Evolutionary conservation across 805 yeast species (phyloP).

Genomic region (Candida multigemmis): DNA sequence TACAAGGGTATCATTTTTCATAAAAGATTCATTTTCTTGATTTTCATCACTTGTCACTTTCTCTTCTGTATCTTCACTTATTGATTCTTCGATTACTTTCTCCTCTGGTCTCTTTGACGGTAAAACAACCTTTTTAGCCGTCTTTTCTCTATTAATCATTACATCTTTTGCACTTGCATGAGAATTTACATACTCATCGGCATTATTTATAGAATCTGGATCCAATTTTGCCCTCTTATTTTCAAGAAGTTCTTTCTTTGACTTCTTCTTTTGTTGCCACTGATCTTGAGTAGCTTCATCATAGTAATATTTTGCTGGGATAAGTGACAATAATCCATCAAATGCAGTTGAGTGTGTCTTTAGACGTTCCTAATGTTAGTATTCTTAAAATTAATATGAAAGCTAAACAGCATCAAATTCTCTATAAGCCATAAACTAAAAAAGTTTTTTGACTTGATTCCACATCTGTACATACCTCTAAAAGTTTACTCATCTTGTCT

Average conservation of each 20-base stretch:
- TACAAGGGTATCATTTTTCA: slow-evolving; percentile 17
- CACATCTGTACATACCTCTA: slow-evolving; percentile 44
- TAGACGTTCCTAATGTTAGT: slow-evolving; percentile 54
- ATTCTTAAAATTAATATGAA: too few species aligned
- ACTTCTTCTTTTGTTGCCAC: slow-evolving; percentile 79
- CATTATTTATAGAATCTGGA: slow-evolving; percentile 42
- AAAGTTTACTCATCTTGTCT: slow-evolving; percentile 44
- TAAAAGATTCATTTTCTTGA: slow-evolving; percentile 7
- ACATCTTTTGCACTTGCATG: slow-evolving; percentile 54
- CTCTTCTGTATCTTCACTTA: slow-evolving; percentile 8
- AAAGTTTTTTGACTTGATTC: too few species aligned
- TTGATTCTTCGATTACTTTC: slow-evolving; percentile 8
- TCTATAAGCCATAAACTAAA: too few species aligned
- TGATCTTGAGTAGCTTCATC: slow-evolving; percentile 86
- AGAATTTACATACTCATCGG: slow-evolving; percentile 31
- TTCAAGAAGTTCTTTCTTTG: slow-evolving; percentile 51
- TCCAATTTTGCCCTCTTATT: slow-evolving; percentile 68
- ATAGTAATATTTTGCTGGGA: slow-evolving; percentile 90
- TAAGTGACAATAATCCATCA: slow-evolving; percentile 79
- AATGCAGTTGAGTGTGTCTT: slow-evolving; percentile 76
- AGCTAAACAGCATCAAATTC: too few species aligned
- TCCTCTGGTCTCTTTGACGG: slow-evolving; percentile 19
- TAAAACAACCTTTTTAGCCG: slow-evolving; percentile 41
- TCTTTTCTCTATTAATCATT: slow-evolving; percentile 42
- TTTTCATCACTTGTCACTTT: slow-evolving; percentile 8